Evolutionary conservation across 2,329 filamentous ascomycete species (phyloP).

Genomic region (Aphanoascus verrucosus): DNA sequence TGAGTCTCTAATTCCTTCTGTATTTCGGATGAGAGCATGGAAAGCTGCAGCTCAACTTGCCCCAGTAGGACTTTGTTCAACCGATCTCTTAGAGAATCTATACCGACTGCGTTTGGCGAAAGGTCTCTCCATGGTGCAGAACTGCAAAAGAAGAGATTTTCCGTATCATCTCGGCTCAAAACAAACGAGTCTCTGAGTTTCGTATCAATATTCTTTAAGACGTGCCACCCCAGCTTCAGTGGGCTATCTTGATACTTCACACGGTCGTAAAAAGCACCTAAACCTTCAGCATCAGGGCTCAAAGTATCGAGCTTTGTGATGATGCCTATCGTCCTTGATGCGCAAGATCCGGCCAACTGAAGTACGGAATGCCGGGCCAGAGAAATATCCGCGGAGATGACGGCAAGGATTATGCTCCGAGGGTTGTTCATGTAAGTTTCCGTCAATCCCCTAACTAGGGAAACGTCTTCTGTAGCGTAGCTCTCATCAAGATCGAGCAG

Average conservation of each 20-base stretch:
- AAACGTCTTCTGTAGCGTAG: conserved; percentile 44
- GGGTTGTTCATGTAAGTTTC: conserved; percentile 33
- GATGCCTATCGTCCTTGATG: conserved; percentile 34
- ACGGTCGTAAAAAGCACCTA: conserved; percentile 28
- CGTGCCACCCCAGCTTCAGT: conserved; percentile 42
- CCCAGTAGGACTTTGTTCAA: conserved; percentile 27
- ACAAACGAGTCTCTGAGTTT: conserved; percentile 22
- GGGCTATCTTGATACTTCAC: conserved; percentile 33
- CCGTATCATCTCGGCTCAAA: conserved; percentile 23
- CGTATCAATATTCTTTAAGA: conserved; percentile 37
- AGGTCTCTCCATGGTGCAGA: conserved; percentile 22
- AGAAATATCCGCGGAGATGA: conserved; percentile 37
- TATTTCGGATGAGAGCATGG: conserved; percentile 30
- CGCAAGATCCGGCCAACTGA: conserved; percentile 25
- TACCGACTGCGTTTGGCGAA: conserved; percentile 21
- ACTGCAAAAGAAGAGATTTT: conserved; percentile 27
- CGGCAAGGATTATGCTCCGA: conserved; percentile 39
- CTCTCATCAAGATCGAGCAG: conserved; percentile 46
- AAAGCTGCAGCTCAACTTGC: conserved; percentile 28
- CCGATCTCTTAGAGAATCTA: conserved; percentile 23
- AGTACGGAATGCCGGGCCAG: conserved; percentile 35
- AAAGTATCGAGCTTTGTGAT: conserved; percentile 41
- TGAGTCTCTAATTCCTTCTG: conserved; percentile 27
- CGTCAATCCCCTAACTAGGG: conserved; percentile 42
- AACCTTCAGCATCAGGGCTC: conserved; percentile 26